Evolutionary conservation across 1,139 yeast species (phyloP).

Genomic region (Taphrina populina): DNA sequence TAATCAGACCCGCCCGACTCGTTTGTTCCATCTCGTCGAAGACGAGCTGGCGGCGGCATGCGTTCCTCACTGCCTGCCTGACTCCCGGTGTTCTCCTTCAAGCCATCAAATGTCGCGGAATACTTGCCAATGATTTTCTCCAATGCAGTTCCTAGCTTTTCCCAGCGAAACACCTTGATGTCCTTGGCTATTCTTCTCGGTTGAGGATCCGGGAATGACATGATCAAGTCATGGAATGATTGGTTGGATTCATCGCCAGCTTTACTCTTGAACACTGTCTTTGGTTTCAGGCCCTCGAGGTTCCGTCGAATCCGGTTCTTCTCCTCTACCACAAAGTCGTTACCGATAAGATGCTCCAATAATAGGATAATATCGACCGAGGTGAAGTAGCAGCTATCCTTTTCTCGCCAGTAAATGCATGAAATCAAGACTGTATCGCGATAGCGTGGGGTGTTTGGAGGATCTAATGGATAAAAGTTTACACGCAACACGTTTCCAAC

Average conservation of each 20-base stretch:
- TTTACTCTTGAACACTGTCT: slow-evolving; percentile 57
- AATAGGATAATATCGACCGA: slow-evolving; percentile 64
- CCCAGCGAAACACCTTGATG: slow-evolving; percentile 67
- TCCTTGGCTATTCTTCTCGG: slow-evolving; percentile 74
- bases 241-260: slow-evolving; percentile 49
- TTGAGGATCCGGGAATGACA: slow-evolving; percentile 65
- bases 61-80: not conserved
- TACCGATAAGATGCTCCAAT: slow-evolving; percentile 58
- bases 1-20: too few relatives aligned
- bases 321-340: slow-evolving; percentile 64
- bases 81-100: slow-evolving; percentile 13
- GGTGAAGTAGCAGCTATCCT: slow-evolving; percentile 56
- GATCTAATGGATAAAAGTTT: slow-evolving; percentile 44
- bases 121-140: slow-evolving; percentile 65
- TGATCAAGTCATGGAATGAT: slow-evolving; percentile 59
- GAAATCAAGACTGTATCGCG: slow-evolving; percentile 54
- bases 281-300: slow-evolving; percentile 63
- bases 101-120: slow-evolving; percentile 36
- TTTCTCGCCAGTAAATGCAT: slow-evolving; percentile 63
- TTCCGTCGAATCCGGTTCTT: slow-evolving; percentile 70
- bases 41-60: slow-evolving; percentile 7
- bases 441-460: slow-evolving; percentile 42
- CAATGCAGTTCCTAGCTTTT: slow-evolving; percentile 55
- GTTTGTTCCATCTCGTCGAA: not conserved
- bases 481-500: slow-evolving; percentile 45